Evolutionary conservation across 1,284 basidiomycete species (phyloP).

Genomic region (Tilletiopsis washingtonensis): DNA sequence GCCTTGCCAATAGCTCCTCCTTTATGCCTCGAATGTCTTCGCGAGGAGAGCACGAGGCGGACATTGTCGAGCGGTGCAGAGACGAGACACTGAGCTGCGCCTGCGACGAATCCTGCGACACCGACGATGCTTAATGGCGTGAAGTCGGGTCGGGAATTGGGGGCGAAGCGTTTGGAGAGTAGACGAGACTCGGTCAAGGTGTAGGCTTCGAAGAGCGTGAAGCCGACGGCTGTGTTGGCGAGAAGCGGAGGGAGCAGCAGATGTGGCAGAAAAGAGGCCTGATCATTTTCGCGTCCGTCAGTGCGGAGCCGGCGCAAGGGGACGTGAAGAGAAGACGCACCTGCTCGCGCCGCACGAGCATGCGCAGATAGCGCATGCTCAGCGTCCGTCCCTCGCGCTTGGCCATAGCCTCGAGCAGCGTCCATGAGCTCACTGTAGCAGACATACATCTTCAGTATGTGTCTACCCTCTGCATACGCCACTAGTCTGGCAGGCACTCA

Average conservation of each 20-base stretch:
- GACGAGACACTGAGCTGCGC: slow-evolving; percentile 48
- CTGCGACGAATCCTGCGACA: slow-evolving; percentile 45
- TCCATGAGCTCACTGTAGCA: slow-evolving; percentile 42
- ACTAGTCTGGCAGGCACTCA: not conserved
- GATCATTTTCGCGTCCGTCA: no score
- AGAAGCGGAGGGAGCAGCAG: slow-evolving; percentile 45
- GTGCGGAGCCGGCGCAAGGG: no score
- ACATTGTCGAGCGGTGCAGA: slow-evolving; percentile 50
- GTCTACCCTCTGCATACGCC: no score
- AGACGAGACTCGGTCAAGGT: slow-evolving; percentile 30
- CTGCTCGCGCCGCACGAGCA: slow-evolving; percentile 40
- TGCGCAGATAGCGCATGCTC: slow-evolving; percentile 42
- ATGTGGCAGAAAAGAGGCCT: slow-evolving; percentile 17
- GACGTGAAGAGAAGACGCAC: slow-evolving; percentile 7
- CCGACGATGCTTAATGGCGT: slow-evolving; percentile 36
- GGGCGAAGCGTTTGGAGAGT: slow-evolving; percentile 5
- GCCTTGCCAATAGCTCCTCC: no score
- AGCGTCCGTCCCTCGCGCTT: slow-evolving; percentile 45
- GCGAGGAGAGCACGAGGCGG: slow-evolving; percentile 41
- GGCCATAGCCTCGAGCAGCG: slow-evolving; percentile 47
- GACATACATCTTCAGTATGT: no score
- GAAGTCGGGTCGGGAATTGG: slow-evolving; percentile 9
- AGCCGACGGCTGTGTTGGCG: slow-evolving; percentile 47
- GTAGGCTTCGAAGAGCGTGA: slow-evolving; percentile 48
- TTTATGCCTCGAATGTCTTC: not conserved